phyloP scores from a whole-genome alignment of 2,329 filamentous ascomycete species.

The Scedosporium apiospermum region DNA sequence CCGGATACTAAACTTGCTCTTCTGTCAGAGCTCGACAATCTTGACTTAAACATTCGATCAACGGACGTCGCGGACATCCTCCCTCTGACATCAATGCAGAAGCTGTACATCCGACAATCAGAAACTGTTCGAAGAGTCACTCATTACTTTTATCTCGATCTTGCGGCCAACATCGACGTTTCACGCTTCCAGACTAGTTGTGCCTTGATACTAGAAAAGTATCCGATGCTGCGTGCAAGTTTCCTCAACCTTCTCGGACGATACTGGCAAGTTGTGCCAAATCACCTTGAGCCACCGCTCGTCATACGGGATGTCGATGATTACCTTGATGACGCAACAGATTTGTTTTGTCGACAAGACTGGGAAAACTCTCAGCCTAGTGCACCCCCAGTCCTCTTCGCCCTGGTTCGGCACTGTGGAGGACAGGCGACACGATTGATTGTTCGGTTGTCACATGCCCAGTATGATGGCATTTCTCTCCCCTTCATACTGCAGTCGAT shows the following conservation, averaged over 20 bases:
- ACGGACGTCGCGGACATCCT: too few species aligned
- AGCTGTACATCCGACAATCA: too few species aligned
- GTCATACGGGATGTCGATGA: too few species aligned
- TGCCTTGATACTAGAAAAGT: constrained; percentile 8
- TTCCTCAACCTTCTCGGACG: constrained; percentile 9
- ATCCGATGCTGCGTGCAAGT: too few species aligned
- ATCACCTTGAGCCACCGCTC: neutral
- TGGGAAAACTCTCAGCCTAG: constrained; percentile 8
- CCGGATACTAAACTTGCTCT: too few species aligned
- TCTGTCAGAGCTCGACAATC: too few species aligned
- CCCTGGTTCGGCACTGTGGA: constrained; percentile 17
- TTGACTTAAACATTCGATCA: too few species aligned
- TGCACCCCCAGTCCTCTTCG: constrained; percentile 9
- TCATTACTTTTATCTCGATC: too few species aligned
- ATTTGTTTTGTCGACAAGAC: constrained; percentile 6
- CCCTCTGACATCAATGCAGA: too few species aligned
- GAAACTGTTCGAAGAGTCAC: too few species aligned
- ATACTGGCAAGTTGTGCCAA: constrained; percentile 10
- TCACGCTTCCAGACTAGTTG: constrained; percentile 11
- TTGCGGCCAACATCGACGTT: constrained; percentile 20
- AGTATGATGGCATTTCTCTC: constrained; percentile 39
- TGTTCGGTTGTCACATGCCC: constrained; percentile 29
- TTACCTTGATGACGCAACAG: too few species aligned
- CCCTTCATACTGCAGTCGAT: constrained; percentile 28
- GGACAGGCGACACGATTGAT: too few species aligned